Percentiles rank a stretch among this genome's conserved stretches.
Conservation (phyloP, 1,284 basidiomycete species). For the Anthracocystis setariae region DNA sequence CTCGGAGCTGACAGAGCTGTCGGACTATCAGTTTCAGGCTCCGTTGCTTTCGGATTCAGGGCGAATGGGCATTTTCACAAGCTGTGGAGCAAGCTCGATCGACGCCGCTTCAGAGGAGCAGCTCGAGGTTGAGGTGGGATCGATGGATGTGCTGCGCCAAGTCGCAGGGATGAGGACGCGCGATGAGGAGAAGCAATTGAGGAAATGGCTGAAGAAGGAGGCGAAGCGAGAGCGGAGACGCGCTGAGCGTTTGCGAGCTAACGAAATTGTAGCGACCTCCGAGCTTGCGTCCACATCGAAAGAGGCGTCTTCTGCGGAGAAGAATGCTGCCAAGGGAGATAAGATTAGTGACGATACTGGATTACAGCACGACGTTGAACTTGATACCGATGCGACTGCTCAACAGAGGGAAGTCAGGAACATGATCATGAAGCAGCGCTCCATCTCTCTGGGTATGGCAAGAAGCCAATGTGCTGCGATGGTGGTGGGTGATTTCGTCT, state of each 20-base stretch:
- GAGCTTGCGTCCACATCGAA: background rate
- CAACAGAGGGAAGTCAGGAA: constrained; percentile 13
- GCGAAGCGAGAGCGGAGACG: constrained; percentile 24
- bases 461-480: constrained; percentile 10
- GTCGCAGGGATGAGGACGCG: constrained; percentile 5
- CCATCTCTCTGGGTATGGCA: constrained; percentile 30
- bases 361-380: too few species aligned
- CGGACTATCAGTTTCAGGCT: constrained; percentile 41
- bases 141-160: constrained; percentile 1
- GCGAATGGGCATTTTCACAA: background rate
- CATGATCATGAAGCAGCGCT: constrained; percentile 25
- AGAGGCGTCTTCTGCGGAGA: background rate
- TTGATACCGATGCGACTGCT: background rate
- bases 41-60: constrained; percentile 26
- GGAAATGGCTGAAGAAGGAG: constrained; percentile 19
- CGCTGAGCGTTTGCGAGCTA: constrained; percentile 17
- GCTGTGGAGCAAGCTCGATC: constrained; percentile 13
- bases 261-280: background rate
- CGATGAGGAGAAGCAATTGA: constrained; percentile 12
- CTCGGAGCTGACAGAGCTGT: constrained; percentile 42
- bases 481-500: background rate
- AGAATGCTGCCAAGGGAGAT: background rate
- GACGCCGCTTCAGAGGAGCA: constrained; percentile 9
- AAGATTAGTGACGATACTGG: background rate
- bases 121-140: background rate